Conservation (phyloP, 2,329 filamentous ascomycete species). For the Diaporthe sp. region DNA sequence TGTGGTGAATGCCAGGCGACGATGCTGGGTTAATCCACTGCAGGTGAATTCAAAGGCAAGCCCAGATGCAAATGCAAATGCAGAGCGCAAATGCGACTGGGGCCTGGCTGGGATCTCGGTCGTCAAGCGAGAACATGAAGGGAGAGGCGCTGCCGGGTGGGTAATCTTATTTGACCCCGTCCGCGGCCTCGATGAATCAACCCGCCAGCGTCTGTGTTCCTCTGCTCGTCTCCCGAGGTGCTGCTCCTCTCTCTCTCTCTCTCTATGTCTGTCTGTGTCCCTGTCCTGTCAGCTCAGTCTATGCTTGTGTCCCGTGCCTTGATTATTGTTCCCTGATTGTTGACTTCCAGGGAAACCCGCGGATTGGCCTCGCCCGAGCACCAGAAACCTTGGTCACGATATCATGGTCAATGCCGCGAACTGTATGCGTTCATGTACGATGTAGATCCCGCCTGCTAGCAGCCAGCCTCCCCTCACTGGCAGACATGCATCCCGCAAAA, state of each 20-base stretch:
- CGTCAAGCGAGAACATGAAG: constrained; percentile 31
- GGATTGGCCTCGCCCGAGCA: constrained; percentile 25
- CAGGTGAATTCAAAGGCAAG: constrained; percentile 17
- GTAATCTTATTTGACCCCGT: constrained; percentile 34
- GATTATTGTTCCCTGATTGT: constrained; percentile 25
- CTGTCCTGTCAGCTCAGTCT: not conserved
- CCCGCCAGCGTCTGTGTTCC: constrained; percentile 29
- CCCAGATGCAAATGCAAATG: constrained; percentile 1
- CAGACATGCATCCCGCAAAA: not conserved
- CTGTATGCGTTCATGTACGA: constrained; percentile 33
- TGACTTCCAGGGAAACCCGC: constrained; percentile 9
- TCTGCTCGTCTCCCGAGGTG: constrained; percentile 6
- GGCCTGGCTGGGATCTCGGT: constrained; percentile 30
- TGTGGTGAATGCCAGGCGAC: constrained; percentile 10
- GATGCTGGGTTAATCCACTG: constrained; percentile 7
- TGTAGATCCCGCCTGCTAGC: constrained; percentile 22
- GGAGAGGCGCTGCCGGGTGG: constrained; percentile 28
- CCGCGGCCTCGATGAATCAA: constrained; percentile 34
- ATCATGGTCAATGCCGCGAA: constrained; percentile 11
- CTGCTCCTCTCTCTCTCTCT: not conserved
- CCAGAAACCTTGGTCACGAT: constrained; percentile 24
- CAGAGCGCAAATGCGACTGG: constrained; percentile 31
- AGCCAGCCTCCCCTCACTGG: constrained; percentile 9
- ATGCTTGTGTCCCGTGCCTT: constrained; percentile 14
- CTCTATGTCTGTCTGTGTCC: too few relatives aligned